phyloP scores from a whole-genome alignment of 768 basidiomycete genomes.

The Sarcomyxa edulis region DNA sequence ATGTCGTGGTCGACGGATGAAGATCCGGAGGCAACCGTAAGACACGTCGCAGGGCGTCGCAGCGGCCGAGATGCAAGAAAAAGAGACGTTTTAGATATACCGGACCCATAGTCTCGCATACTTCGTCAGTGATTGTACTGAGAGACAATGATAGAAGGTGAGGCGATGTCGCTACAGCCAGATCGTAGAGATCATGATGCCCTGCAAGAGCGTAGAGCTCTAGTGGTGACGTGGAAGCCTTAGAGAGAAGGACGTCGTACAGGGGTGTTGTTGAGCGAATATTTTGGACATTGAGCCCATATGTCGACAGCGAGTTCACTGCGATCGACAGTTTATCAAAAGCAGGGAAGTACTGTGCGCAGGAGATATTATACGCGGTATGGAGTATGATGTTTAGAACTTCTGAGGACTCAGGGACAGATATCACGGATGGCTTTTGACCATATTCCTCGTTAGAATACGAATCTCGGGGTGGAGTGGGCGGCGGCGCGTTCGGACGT shows the following conservation, averaged over 20 bases:
- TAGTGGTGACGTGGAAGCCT: slow-evolving; percentile 64
- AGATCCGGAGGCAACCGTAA: slow-evolving; percentile 70
- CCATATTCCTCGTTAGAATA: no score
- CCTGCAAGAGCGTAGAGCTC: slow-evolving; percentile 72
- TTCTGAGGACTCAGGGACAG: slow-evolving; percentile 53
- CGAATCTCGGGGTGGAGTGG: no score
- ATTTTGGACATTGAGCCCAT: slow-evolving; percentile 52
- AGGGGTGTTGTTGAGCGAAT: slow-evolving; percentile 48
- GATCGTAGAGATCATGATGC: slow-evolving; percentile 57
- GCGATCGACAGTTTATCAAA: slow-evolving; percentile 53
- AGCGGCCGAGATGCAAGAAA: slow-evolving; percentile 78
- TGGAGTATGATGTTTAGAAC: slow-evolving; percentile 73
- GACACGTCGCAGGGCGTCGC: slow-evolving; percentile 76
- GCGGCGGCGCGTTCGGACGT: slow-evolving; percentile 42
- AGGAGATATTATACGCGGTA: slow-evolving; percentile 65
- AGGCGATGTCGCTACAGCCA: slow-evolving; percentile 71
- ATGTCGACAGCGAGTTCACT: slow-evolving; percentile 51
- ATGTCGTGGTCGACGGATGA: slow-evolving; percentile 62
- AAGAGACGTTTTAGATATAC: slow-evolving; percentile 77
- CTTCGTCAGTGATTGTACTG: slow-evolving; percentile 62
- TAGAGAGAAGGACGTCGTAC: slow-evolving; percentile 54
- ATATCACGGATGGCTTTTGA: slow-evolving; percentile 49
- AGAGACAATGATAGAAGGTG: slow-evolving; percentile 72
- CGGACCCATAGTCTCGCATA: slow-evolving; percentile 65
- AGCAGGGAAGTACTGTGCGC: slow-evolving; percentile 68